Evolutionary conservation across 768 basidiomycete genomes (phyloP).

Genomic region (Hemileccinum impolitum): DNA sequence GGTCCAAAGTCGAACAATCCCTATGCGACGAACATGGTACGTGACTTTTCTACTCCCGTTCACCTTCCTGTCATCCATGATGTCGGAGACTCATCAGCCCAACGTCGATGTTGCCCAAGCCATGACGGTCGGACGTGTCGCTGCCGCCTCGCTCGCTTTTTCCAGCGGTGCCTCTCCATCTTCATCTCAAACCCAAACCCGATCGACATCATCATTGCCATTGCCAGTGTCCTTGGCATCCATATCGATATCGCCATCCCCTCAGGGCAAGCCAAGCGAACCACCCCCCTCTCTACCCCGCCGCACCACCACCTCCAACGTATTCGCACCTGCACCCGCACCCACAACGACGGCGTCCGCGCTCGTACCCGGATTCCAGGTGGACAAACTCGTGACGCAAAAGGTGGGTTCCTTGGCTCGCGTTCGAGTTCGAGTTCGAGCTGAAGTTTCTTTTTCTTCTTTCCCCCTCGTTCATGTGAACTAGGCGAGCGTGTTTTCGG

Average conservation of each 20-base stretch:
- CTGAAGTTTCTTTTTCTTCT: neutral
- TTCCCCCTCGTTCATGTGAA: neutral
- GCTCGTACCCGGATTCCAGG: conserved; percentile 12
- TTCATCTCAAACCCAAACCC: no score
- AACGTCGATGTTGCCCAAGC: conserved; percentile 41
- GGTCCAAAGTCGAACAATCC: conserved; percentile 32
- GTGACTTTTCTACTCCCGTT: no score
- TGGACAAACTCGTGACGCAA: conserved; percentile 28
- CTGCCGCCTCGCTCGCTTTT: conserved; percentile 53
- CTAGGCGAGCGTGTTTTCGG: conserved; percentile 21
- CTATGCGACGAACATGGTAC: conserved; percentile 32
- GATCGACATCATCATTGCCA: no score
- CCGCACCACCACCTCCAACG: conserved; percentile 1
- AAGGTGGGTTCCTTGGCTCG: conserved; percentile 20
- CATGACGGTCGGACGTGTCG: conserved; percentile 45
- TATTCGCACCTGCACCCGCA: conserved; percentile 13
- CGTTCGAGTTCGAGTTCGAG: no score
- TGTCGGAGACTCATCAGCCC: conserved; percentile 5
- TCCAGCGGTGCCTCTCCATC: conserved; percentile 3
- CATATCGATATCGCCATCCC: no score
- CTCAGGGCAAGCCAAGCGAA: no score
- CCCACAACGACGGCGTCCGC: conserved; percentile 15
- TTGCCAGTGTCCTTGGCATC: no score
- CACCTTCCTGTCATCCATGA: no score
- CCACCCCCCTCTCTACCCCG: neutral